Evolutionary conservation across 768 basidiomycete species (phyloP).

Genomic region (Mycena latifolia): DNA sequence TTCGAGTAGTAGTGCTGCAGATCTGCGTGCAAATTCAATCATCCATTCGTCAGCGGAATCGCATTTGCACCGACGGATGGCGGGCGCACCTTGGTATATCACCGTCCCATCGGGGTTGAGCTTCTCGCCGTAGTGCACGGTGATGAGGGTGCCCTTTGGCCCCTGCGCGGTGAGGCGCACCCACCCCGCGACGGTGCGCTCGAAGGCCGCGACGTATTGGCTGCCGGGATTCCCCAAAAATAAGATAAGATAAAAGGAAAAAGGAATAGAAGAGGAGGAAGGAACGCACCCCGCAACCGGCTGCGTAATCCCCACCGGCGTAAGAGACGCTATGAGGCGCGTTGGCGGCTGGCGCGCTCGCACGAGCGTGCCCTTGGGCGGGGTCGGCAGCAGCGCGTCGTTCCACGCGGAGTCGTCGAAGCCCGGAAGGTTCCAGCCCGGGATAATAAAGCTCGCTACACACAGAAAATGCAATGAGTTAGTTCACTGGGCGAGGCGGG

Average conservation of each 20-base stretch:
- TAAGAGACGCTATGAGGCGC: slow-evolving; percentile 38
- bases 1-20: slow-evolving; percentile 39
- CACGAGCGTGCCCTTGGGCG: slow-evolving; percentile 41
- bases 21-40: slow-evolving; percentile 30
- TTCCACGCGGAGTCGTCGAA: slow-evolving; percentile 41
- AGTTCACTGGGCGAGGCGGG: too few species aligned
- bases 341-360: slow-evolving; percentile 42
- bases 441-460: slow-evolving; percentile 40
- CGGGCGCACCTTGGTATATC: slow-evolving; percentile 25
- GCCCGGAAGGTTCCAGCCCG: slow-evolving; percentile 36
- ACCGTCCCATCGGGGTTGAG: slow-evolving; percentile 39
- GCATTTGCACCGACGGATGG: background rate
- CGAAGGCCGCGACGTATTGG: slow-evolving; percentile 42
- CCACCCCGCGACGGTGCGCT: slow-evolving; percentile 46
- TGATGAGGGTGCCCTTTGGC: slow-evolving; percentile 41
- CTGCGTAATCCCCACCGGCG: slow-evolving; percentile 41
- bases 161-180: slow-evolving; percentile 41
- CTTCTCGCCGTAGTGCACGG: slow-evolving; percentile 47
- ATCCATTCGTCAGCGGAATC: background rate
- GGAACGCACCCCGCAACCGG: slow-evolving; percentile 36
- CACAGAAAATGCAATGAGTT: too few species aligned
- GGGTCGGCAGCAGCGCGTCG: slow-evolving; percentile 34
- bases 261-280: too few species aligned
- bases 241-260: background rate
- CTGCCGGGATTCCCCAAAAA: too few species aligned